Evolutionary conservation across 2,329 filamentous ascomycete genomes (phyloP), one percentile per base, ranked within the genome.

Genomic region (Aspergillus chevalieri): DNA sequence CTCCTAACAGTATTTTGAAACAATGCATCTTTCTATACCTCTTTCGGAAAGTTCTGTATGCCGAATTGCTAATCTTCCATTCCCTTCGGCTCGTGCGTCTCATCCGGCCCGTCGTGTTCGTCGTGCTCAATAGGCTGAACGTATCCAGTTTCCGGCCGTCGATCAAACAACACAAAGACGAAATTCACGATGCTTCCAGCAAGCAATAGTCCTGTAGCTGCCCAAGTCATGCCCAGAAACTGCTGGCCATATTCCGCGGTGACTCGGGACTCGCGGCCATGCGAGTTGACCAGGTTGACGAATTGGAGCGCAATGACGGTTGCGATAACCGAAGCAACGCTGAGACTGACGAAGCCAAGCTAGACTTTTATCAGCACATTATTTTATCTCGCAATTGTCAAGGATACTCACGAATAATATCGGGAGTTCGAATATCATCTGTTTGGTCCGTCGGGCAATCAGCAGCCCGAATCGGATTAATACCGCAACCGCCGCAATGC

Each of bases 261-360:
- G 8, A 83, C 64, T 0, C 78, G 76, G 22, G 80, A 70, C 0
- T 69, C 62, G 14, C 74, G 65, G 4, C 78, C 79, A 47, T 80
- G 73, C 24, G 76, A 62, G 53, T 82, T 82, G 53, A 85, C 74
- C 0, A 78, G 59, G 15, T 75, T 57, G 2, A 73, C 65, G 3
- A 75, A 79, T 63, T 82, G 80, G 48, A 77, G 72, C 9, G 76
- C 74, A 4, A 83, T 66, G 15, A 86, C 84, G 0, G 80, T 86
- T 22, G 83, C 80, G 21, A 91, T 85, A 57, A 89, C 89, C 17
- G 86, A 91, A 44, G 86, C 83, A 47, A 84, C 83, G 3, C 86
- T 86, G 59, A 86, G 77, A 10, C 82, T 69, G 6, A 81, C 38
- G 53, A 82, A 80, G 0, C 77, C 75, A n/a, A 81, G 58, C 69